Base-by-base conservation (phyloP, 2,329 filamentous ascomycete species). In the Arachnopeziza araneosa region DNA sequence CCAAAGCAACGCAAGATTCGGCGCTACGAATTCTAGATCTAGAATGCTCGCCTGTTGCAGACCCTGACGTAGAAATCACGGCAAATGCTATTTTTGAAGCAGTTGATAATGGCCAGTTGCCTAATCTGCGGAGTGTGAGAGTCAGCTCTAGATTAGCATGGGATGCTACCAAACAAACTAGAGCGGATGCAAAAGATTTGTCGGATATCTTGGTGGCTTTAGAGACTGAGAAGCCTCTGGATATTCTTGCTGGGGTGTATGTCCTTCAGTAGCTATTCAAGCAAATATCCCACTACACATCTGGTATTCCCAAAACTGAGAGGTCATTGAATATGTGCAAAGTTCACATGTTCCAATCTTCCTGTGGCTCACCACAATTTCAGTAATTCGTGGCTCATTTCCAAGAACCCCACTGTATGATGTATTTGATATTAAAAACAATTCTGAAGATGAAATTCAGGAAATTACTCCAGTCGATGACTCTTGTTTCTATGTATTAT, bases 11-110 rank as follows among this genome's bases (percentile, higher is more conserved):
- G 2, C 17, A 56, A 17, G 26, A 50, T 5, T 69, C 71, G 56
- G 66, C 70, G 3, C 55, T 73, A 12, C 62, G 58, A 9, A 70
- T 71, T 26, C 53, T 73, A n/a, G 71, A 73, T 59, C 54, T 73
- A 9, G 71, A 72, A 56, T 72, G 70, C 49, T 69, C 68, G 21
- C 64, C 65, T 2, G 63, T 63, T 19, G 67, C 70, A 0, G 65
- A 60, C 14, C 58, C 65, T 21, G 69, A 72, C 17, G 63, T 72
- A 2, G 63, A 60, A 19, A 58, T 71, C 24, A 63, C 52, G 32
- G 58, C 71, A 0, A 51, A 50, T 8, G 53, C 54, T 8, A 59
- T 73, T 5, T 73, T 68, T 58, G 60, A 70, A 44, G 67, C 69
- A 12, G 65, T 72, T 17, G 68, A 71, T 53, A 57, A 65, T 12